Conservation (phyloP, 192 early-diverging fungal species). For the Coemansia aciculifera region DNA sequence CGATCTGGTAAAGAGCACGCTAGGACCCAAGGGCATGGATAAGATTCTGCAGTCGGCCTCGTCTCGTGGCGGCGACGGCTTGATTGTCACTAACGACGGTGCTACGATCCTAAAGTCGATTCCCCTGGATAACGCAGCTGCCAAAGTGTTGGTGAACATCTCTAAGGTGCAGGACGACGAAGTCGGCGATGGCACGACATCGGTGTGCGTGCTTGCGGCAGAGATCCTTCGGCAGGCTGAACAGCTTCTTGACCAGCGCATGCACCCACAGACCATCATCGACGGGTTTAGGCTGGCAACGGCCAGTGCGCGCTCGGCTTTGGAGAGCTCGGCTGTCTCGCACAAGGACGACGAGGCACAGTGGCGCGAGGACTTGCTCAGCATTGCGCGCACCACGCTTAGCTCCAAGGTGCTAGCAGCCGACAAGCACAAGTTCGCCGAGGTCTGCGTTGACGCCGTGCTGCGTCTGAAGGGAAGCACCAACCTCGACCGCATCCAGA, state of each 20-base stretch:
- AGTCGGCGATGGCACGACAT: conserved; percentile 99
- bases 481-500: conserved; percentile 97
- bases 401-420: conserved; percentile 94
- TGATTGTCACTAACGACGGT: conserved; percentile 97
- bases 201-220: conserved; percentile 95
- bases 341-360: conserved; percentile 67
- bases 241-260: conserved; percentile 86
- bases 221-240: conserved; percentile 95
- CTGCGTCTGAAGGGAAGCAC: conserved; percentile 94
- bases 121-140: conserved; percentile 96
- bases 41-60: conserved; percentile 92
- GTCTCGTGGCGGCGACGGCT: conserved; percentile 64
- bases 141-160: conserved; percentile 96
- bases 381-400: conserved; percentile 97
- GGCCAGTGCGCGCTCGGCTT: conserved; percentile 75
- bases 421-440: conserved; percentile 95
- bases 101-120: conserved; percentile 99
- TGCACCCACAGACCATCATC: conserved; percentile 97
- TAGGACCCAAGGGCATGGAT: conserved; percentile 99
- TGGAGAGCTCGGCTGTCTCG: conserved; percentile 80
- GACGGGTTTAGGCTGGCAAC: conserved; percentile 93
- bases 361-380: conserved; percentile 90
- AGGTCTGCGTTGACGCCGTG: conserved; percentile 95
- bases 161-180: conserved; percentile 99
- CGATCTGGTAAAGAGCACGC: conserved; percentile 95